Evolutionary conservation across 192 early-diverging fungal species (phyloP).

Genomic region (Neocallimastix lanati): DNA sequence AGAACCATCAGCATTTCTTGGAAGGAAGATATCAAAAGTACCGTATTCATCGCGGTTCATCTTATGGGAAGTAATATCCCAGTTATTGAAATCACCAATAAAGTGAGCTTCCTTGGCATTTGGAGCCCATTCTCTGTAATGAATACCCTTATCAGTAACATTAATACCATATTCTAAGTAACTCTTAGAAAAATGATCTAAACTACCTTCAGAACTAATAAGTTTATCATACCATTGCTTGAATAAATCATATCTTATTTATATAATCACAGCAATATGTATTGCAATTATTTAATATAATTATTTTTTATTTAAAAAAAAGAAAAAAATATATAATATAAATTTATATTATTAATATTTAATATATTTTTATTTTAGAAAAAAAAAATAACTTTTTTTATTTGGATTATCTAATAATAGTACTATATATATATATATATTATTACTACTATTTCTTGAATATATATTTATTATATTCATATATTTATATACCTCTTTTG

Average conservation of each 20-base stretch:
- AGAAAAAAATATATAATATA: too few relatives aligned
- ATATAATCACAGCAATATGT: too few relatives aligned
- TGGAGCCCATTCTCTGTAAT: conserved; percentile 94
- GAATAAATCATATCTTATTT: conserved; percentile 15
- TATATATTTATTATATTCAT: too few relatives aligned
- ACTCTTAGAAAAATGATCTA: conserved; percentile 63
- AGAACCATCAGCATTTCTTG: conserved; percentile 34
- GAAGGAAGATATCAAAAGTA: conserved; percentile 55
- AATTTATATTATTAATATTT: neutral
- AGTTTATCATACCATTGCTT: conserved; percentile 55
- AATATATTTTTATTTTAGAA: too few relatives aligned
- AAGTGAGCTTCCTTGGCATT: conserved; percentile 55
- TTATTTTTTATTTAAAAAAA: too few relatives aligned
- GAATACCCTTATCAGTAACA: conserved; percentile 33
- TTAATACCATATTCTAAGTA: conserved; percentile 72
- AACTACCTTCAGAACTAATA: conserved; percentile 49
- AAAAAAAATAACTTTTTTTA: too few relatives aligned
- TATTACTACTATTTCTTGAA: too few relatives aligned
- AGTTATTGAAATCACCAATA: conserved; percentile 82
- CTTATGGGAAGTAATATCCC: conserved; percentile 52
- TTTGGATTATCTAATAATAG: too few relatives aligned
- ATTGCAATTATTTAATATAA: too few relatives aligned
- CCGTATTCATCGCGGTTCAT: conserved; percentile 71
- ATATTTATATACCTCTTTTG: neutral
- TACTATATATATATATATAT: too few relatives aligned